Conservation (phyloP, 345 rosid species). For the Moricandia moricandioides region DNA sequence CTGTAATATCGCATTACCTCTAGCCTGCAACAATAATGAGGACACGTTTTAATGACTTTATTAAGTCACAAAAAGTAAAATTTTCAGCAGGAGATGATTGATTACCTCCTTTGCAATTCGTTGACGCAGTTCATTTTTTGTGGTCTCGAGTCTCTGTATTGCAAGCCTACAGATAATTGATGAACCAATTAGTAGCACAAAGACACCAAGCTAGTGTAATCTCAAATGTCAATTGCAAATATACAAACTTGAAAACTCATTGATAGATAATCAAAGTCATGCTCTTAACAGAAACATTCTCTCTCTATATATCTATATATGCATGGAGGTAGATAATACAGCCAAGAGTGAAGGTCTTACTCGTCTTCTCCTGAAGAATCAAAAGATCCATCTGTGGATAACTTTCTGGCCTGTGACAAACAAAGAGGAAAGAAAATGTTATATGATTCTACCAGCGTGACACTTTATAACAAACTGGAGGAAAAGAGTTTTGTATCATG, state of each 20-base stretch:
- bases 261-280: no score
- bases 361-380: constrained; percentile 98
- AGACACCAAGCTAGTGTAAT: constrained; percentile 1
- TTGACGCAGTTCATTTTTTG: constrained; percentile 92
- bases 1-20: constrained; percentile 96
- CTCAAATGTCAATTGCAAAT: neutral
- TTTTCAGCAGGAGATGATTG: constrained; percentile 21
- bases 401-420: constrained; percentile 69
- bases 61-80: neutral
- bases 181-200: constrained; percentile 10
- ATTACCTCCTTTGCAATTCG: constrained; percentile 90
- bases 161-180: constrained; percentile 64
- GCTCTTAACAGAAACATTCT: no score
- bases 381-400: constrained; percentile 80
- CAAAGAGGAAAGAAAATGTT: constrained; percentile 8
- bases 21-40: constrained; percentile 51
- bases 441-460: neutral
- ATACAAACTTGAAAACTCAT: no score
- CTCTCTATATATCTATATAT: constrained; percentile 10
- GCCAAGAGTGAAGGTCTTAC: constrained; percentile 53
- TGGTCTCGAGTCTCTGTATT: constrained; percentile 88
- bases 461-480: neutral
- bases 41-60: constrained; percentile 18
- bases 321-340: constrained; percentile 28
- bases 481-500: constrained; percentile 6